phyloP scores from a whole-genome alignment of 2,329 filamentous ascomycete genomes.

The Aschersonia sp. region DNA sequence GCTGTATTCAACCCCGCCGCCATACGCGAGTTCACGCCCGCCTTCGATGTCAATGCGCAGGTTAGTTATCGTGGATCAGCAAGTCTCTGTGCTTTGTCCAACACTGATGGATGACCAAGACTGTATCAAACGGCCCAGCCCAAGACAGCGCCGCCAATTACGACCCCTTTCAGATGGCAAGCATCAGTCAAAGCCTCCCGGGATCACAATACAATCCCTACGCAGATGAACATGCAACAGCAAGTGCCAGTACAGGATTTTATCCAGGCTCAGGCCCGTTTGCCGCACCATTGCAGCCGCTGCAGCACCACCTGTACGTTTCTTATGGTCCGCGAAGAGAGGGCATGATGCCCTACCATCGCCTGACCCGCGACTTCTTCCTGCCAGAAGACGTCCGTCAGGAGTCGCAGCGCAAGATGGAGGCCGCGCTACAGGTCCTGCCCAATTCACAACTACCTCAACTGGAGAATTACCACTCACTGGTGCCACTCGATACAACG shows the following conservation, averaged over 20 bases:
- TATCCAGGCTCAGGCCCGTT: slow-evolving; percentile 46
- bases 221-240: slow-evolving; percentile 53
- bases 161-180: slow-evolving; percentile 50
- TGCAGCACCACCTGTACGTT: slow-evolving; percentile 88
- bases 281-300: slow-evolving; percentile 41
- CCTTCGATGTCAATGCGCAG: slow-evolving; percentile 35
- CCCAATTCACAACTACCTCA: slow-evolving; percentile 62
- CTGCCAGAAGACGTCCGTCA: slow-evolving; percentile 75
- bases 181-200: slow-evolving; percentile 35
- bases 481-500: slow-evolving; percentile 75
- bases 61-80: slow-evolving; percentile 17
- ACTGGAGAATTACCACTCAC: slow-evolving; percentile 80
- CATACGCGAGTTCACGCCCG: slow-evolving; percentile 45
- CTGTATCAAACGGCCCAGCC: slow-evolving; percentile 29
- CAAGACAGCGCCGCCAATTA: slow-evolving; percentile 30
- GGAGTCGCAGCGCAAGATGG: slow-evolving; percentile 76
- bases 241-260: slow-evolving; percentile 44
- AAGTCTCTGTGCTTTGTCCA: neutral
- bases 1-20: slow-evolving; percentile 39
- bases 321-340: slow-evolving; percentile 72
- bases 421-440: slow-evolving; percentile 72
- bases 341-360: slow-evolving; percentile 71
- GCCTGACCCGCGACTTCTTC: slow-evolving; percentile 81
- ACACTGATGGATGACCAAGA: slow-evolving; percentile 10
- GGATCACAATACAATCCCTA: slow-evolving; percentile 57